Evolutionary conservation across 1,284 basidiomycete genomes (phyloP).

Genomic region (Mycosarcoma maydis): DNA sequence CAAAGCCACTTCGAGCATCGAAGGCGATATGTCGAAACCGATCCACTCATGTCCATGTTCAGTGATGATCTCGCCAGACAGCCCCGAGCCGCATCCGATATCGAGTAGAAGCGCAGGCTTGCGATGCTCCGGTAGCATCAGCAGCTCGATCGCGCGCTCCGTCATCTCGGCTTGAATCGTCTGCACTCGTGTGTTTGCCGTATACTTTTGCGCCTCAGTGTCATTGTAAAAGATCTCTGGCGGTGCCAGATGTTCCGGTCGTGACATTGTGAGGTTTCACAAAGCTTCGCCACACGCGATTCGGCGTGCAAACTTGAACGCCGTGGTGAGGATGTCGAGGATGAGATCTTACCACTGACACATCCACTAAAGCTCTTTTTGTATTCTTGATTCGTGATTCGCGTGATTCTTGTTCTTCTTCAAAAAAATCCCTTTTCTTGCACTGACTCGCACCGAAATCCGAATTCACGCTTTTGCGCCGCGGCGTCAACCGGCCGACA

Average conservation of each 20-base stretch:
- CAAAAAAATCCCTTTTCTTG: slow-evolving; percentile 30
- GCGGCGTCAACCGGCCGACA: slow-evolving; percentile 13
- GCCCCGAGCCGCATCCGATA: slow-evolving; percentile 96
- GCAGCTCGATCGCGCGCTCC: slow-evolving; percentile 88
- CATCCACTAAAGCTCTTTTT: too few species aligned
- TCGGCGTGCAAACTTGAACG: too few species aligned
- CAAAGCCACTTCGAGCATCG: slow-evolving; percentile 74
- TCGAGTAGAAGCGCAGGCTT: slow-evolving; percentile 77
- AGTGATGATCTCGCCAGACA: slow-evolving; percentile 96
- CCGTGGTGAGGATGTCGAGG: too few species aligned
- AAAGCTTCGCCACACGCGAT: too few species aligned
- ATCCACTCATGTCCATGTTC: slow-evolving; percentile 94
- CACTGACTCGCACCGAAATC: slow-evolving; percentile 10
- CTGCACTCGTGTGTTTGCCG: slow-evolving; percentile 91
- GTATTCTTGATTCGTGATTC: too few species aligned
- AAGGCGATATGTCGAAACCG: slow-evolving; percentile 93
- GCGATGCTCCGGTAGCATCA: slow-evolving; percentile 75
- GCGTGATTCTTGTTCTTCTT: slow-evolving; percentile 15
- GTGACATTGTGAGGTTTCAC: slow-evolving; percentile 75
- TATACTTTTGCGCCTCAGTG: slow-evolving; percentile 93
- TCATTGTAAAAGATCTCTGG: slow-evolving; percentile 99
- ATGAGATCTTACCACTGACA: too few species aligned
- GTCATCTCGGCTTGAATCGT: slow-evolving; percentile 99
- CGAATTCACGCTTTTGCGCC: slow-evolving; percentile 9
- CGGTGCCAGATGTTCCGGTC: slow-evolving; percentile 93